These are phyloP conservation scores for Aspergillus ellipticus DNA, from an alignment of 495 filamentous ascomycete species.

Conservation along the genomic window DNA sequence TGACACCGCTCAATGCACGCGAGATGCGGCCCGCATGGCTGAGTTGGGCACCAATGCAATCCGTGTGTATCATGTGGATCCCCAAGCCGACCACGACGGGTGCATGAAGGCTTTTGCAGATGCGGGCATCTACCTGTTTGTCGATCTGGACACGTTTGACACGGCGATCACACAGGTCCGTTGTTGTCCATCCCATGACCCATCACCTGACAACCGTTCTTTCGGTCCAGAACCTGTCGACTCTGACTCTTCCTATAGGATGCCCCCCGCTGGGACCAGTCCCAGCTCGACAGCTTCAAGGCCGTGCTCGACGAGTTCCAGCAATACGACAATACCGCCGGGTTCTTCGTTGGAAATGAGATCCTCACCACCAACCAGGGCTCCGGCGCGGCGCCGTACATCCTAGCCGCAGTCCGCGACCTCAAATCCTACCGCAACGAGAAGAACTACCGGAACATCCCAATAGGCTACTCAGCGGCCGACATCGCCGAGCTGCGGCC, in stretches of 20 bases:
- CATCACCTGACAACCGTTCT: neutral
- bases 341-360: constrained; percentile 86
- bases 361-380: constrained; percentile 55
- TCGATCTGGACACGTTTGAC: constrained; percentile 81
- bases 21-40: constrained; percentile 75
- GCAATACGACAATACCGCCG: constrained; percentile 72
- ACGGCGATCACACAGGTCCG: constrained; percentile 72
- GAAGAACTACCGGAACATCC: constrained; percentile 78
- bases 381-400: constrained; percentile 70
- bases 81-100: constrained; percentile 63
- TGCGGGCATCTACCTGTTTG: constrained; percentile 73
- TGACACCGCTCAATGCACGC: constrained; percentile 70
- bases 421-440: constrained; percentile 75
- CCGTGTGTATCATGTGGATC: constrained; percentile 84
- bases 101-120: constrained; percentile 68
- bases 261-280: constrained; percentile 61
- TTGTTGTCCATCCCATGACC: constrained; percentile 5
- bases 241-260: constrained; percentile 17
- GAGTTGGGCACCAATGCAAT: constrained; percentile 79
- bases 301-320: constrained; percentile 77
- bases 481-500: constrained; percentile 79
- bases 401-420: constrained; percentile 77
- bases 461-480: constrained; percentile 85
- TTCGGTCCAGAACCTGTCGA: too few relatives aligned
- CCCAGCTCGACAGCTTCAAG: constrained; percentile 61